Evolutionary conservation across 306 rosid genomes (phyloP), one percentile per base, ranked within the genome.

Genomic region (Casuarina equisetifolia): DNA sequence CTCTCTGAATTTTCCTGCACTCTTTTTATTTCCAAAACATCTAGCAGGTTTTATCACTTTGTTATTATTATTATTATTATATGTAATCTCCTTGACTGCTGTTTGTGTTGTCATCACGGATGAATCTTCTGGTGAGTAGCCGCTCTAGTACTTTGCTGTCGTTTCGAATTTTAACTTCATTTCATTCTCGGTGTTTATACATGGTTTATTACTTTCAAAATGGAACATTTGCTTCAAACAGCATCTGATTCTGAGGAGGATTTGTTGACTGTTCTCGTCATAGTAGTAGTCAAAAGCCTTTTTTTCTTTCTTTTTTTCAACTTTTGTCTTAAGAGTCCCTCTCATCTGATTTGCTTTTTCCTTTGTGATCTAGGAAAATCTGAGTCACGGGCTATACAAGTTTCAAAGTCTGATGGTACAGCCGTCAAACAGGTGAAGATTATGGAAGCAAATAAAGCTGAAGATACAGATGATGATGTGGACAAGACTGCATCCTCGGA

Each of bases 31-130:
- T 50, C 64, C 40, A 55, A 49, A 48, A 40, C 13, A 20, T 66
- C 8, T 66, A 66, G 48, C 71, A 39, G 50, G 3, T 45, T 40
- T 67, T 66, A 45, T 57, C 43, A 4, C 52, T 43, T 70, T 16
- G 57, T 79, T 44, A 35, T 44, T 64, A 39, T 8, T 39, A 39
- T 8, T 39, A 15, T 42, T 70, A 44, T 72, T 69, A 43, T 53
- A 2, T 69, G 67, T 74, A 62, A 70, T 57, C 35, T 81, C 87
- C 88, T 90, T 90, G 82, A 88, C 88, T 76, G 17, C 49, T 66
- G 77, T 62, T 39, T 76, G 53, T 74, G 32, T 77, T 50, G 57
- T 74, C 66, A 15, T 74, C 79, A 84, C 86, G 3, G 71, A 49
- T 36, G 75, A 67, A 52, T 40, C 48, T 76, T 73, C 73, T 58